Base-by-base conservation (phyloP, 257 asterid genomes). In the Solanum pimpinellifolium region DNA sequence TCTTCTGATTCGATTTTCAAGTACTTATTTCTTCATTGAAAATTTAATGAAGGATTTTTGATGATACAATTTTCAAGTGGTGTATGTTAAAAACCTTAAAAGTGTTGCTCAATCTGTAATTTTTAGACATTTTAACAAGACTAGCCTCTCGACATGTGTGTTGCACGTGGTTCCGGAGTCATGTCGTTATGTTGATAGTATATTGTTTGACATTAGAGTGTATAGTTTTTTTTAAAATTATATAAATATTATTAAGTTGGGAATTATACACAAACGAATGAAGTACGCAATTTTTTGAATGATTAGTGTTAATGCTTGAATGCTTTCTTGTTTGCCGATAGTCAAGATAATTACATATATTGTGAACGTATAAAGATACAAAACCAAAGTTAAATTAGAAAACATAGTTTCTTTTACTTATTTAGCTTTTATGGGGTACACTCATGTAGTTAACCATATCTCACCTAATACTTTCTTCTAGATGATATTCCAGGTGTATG, bases 1-100 rank as follows among this genome's bases (percentile, higher is more conserved):
- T 97, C 99, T 83, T 94, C 99, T 69, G 99, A 97, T 92, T 94
- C 97, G 29, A 97, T 97, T 87, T 97, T 95, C 91, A 95, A 98
- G 98, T 94, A 86, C 42, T 59, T 11, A 37, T 87, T 74, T 84
- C 85, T 77, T 88, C 77, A 72, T 85, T 75, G 33, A 42, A 81
- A 46, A 62, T 49, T 84, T 59, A 10, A 15, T 21, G 0, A 25
- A 78, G 62, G 66, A 46, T 62, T 27, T 46, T 27, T 78, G 66
- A 78, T 78, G 66, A 47, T 77, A 25, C 35, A 44, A 9, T 44
- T 77, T 62, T 25, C 23, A 25, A 42, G 37, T 15, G n/a, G 5
- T 77, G 83, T 77, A 44, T 77, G 39, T 77, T 42, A 16, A 77
- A 77, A 42, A 25, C 83, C 60, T 77, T n/a, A n/a, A 77, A 25